These are phyloP conservation scores for Rhizomucor pusillus DNA, from an alignment of 371 early-diverging fungal genomes.

Conservation along the genomic window DNA sequence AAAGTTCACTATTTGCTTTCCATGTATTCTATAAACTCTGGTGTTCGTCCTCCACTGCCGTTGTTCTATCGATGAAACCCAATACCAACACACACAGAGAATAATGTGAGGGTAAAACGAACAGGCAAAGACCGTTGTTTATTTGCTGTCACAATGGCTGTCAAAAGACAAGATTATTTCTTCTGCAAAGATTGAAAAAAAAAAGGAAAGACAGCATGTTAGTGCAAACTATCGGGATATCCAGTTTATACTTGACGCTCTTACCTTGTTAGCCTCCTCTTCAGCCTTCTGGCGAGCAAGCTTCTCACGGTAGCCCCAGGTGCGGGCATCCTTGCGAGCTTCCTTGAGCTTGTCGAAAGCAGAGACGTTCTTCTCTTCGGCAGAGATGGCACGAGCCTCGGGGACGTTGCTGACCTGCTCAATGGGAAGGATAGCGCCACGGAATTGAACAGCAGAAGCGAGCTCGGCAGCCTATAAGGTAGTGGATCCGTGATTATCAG, in stretches of 20 bases:
- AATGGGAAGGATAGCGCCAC: conserved; percentile 74
- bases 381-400: conserved; percentile 83
- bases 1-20: too few relatives aligned
- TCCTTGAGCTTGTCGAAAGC: conserved; percentile 90
- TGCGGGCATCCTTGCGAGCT: conserved; percentile 82
- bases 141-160: too few relatives aligned
- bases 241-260: neutral
- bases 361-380: conserved; percentile 76
- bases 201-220: neutral
- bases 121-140: too few relatives aligned
- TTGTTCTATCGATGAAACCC: too few relatives aligned
- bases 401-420: conserved; percentile 63
- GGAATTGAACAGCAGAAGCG: conserved; percentile 72
- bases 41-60: too few relatives aligned
- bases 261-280: conserved; percentile 82
- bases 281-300: conserved; percentile 80
- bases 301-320: conserved; percentile 84
- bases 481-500: too few relatives aligned
- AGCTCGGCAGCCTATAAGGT: conserved; percentile 64
- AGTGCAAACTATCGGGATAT: neutral
- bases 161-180: conserved; percentile 8
- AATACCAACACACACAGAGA: too few relatives aligned
- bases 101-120: too few relatives aligned
- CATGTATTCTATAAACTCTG: too few relatives aligned
- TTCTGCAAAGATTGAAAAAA: conserved; percentile 4